A percentile compares a stretch with the other conserved stretches of the same genome.
Evolutionary conservation across 2,329 filamentous ascomycete genomes (phyloP).

Genomic region (Fusarium zealandicum): DNA sequence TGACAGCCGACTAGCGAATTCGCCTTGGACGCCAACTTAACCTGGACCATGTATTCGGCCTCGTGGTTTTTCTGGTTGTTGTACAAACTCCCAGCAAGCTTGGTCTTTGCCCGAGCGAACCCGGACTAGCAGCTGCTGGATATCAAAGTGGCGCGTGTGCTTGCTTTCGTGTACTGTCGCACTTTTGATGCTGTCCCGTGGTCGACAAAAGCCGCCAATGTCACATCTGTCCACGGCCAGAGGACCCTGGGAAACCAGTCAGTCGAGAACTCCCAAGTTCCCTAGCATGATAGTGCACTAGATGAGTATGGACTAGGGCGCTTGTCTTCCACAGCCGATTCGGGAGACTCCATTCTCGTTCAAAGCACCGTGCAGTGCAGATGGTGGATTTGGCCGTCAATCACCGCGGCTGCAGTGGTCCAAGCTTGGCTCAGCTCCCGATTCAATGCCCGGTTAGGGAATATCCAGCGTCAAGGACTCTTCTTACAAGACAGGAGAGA

Average conservation of each 20-base stretch:
- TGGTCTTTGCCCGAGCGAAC: no score
- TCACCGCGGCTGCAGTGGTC: slow-evolving; percentile 26
- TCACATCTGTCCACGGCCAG: background rate
- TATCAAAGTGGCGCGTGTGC: no score
- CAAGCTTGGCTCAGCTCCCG: slow-evolving; percentile 6
- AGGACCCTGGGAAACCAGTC: slow-evolving; percentile 4
- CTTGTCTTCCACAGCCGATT: background rate
- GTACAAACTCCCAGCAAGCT: no score
- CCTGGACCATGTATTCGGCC: no score
- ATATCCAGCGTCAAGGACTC: background rate
- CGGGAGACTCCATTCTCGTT: background rate
- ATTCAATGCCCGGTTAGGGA: slow-evolving; percentile 1
- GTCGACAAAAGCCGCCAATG: background rate
- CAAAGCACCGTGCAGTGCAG: background rate
- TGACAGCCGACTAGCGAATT: background rate
- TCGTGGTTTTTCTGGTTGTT: no score
- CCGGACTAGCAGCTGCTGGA: no score
- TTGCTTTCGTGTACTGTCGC: background rate
- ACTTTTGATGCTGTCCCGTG: background rate
- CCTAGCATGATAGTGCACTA: background rate
- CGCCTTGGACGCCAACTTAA: background rate
- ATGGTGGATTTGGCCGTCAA: slow-evolving; percentile 27
- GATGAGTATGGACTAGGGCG: background rate
- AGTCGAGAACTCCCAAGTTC: background rate
- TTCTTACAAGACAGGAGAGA: background rate